These are phyloP conservation scores for Penicillium capsulatum DNA, from an alignment of 2,329 filamentous ascomycete species.

Conservation along the genomic window DNA sequence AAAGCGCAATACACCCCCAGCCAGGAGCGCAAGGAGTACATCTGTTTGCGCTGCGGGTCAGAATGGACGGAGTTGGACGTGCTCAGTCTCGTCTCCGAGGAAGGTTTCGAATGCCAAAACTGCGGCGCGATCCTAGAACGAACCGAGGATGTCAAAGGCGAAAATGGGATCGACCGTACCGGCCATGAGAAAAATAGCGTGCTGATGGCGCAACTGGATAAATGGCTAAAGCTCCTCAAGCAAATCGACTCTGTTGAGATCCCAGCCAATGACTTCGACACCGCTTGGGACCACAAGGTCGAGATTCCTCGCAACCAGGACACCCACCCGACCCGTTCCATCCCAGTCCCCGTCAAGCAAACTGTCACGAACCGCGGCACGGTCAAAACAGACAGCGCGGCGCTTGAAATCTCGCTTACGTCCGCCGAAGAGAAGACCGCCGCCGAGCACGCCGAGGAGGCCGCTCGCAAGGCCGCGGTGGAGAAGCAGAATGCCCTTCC, in stretches of 20 bases:
- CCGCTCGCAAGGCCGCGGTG: slow-evolving; percentile 45
- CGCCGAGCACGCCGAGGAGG: slow-evolving; percentile 47
- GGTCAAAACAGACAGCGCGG: slow-evolving; percentile 42
- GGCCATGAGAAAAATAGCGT: slow-evolving; percentile 50
- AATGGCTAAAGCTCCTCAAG: slow-evolving; percentile 46
- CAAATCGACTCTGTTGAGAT: slow-evolving; percentile 48
- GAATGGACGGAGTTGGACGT: slow-evolving; percentile 91
- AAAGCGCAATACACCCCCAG: slow-evolving; percentile 77
- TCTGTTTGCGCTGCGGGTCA: slow-evolving; percentile 73
- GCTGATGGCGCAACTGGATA: slow-evolving; percentile 47
- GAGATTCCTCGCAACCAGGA: slow-evolving; percentile 43
- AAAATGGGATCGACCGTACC: slow-evolving; percentile 42
- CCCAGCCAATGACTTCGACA: slow-evolving; percentile 48
- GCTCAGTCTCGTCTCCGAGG: slow-evolving; percentile 63
- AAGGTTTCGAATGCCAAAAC: slow-evolving; percentile 77
- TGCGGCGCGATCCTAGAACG: slow-evolving; percentile 55
- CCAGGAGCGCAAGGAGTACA: slow-evolving; percentile 86
- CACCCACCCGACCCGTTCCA: slow-evolving; percentile 39
- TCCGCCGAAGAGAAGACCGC: slow-evolving; percentile 48
- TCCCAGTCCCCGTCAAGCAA: slow-evolving; percentile 39
- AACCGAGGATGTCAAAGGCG: slow-evolving; percentile 44
- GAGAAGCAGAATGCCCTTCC: slow-evolving; percentile 52
- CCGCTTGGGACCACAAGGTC: slow-evolving; percentile 47
- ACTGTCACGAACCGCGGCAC: slow-evolving; percentile 41
- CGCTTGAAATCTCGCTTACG: slow-evolving; percentile 49